These are phyloP conservation scores for Suillus weaverae DNA, from an alignment of 768 basidiomycete genomes.

Conservation along the genomic window DNA sequence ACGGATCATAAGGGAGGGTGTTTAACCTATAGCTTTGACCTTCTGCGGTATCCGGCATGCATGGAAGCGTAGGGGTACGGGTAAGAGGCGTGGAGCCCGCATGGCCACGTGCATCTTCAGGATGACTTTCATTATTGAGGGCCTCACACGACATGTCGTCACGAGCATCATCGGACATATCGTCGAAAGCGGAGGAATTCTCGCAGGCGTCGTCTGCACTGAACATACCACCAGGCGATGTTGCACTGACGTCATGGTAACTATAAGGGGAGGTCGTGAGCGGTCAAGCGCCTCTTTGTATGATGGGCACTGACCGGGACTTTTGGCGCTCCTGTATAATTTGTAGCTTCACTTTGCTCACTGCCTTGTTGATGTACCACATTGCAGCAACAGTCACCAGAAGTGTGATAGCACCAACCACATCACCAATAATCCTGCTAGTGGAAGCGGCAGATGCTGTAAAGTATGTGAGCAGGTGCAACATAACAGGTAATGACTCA, in stretches of 20 bases:
- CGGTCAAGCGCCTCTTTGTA: background rate
- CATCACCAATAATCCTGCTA: constrained; percentile 61
- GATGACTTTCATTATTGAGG: background rate
- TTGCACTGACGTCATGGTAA: background rate
- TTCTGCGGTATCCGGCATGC: background rate
- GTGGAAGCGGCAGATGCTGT: constrained; percentile 36
- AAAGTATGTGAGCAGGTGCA: background rate
- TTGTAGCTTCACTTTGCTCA: constrained; percentile 59
- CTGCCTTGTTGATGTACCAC: constrained; percentile 74
- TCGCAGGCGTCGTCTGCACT: background rate
- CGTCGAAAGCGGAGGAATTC: background rate
- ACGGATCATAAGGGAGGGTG: background rate
- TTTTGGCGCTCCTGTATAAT: constrained; percentile 66
- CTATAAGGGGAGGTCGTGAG: background rate
- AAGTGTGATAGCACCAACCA: constrained; percentile 61
- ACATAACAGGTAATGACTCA: background rate
- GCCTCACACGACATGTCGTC: background rate
- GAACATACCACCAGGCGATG: background rate
- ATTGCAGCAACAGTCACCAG: constrained; percentile 68
- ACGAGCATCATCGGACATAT: background rate
- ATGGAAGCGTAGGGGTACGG: background rate
- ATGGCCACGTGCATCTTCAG: background rate
- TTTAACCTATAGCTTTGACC: no score
- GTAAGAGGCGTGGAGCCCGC: no score
- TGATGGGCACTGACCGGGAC: constrained; percentile 44